Percentiles rank a stretch among this genome's conserved stretches.
These are phyloP conservation scores for Ophiocordyceps camponoti-saundersi DNA, from an alignment of 2,329 filamentous ascomycete species.

Conservation along the genomic window DNA sequence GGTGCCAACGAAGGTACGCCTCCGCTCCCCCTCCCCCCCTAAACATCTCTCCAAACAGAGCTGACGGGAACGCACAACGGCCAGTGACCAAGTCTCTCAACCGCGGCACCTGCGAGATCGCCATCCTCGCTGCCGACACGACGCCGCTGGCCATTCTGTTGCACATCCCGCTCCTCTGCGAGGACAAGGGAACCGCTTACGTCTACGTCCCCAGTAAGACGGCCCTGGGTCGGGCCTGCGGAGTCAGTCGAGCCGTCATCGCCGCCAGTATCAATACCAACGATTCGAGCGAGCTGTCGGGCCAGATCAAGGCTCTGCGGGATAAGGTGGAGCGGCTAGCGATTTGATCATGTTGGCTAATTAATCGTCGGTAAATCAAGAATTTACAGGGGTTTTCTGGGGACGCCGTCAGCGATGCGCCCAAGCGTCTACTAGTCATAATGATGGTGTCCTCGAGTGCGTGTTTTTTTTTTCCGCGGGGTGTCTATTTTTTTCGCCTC, in stretches of 20 bases:
- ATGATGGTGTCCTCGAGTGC: no score
- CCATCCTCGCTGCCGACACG: constrained; percentile 81
- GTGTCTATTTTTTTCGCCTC: no score
- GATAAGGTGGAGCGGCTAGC: constrained; percentile 92
- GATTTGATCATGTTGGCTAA: constrained; percentile 42
- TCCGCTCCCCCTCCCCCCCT: not conserved
- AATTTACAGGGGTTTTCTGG: no score
- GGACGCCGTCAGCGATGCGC: no score
- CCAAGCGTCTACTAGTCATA: no score
- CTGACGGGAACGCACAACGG: not conserved
- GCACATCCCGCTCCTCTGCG: constrained; percentile 74
- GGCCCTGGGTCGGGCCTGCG: constrained; percentile 74
- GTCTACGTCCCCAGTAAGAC: constrained; percentile 65
- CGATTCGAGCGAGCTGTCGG: constrained; percentile 73
- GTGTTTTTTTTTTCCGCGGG: no score
- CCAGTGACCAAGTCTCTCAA: constrained; percentile 66
- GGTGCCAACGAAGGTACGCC: constrained; percentile 56
- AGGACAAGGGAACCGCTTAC: constrained; percentile 55
- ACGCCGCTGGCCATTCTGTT: constrained; percentile 74
- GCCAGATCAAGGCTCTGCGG: constrained; percentile 76
- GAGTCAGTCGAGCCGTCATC: constrained; percentile 79
- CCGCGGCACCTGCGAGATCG: constrained; percentile 76
- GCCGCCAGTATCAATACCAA: constrained; percentile 80
- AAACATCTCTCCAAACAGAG: not conserved
- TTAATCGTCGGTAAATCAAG: not conserved